Evolutionary conservation across 768 basidiomycete species (phyloP), one percentile per base, ranked within the genome.

Genomic region (Lyophyllum atratum): DNA sequence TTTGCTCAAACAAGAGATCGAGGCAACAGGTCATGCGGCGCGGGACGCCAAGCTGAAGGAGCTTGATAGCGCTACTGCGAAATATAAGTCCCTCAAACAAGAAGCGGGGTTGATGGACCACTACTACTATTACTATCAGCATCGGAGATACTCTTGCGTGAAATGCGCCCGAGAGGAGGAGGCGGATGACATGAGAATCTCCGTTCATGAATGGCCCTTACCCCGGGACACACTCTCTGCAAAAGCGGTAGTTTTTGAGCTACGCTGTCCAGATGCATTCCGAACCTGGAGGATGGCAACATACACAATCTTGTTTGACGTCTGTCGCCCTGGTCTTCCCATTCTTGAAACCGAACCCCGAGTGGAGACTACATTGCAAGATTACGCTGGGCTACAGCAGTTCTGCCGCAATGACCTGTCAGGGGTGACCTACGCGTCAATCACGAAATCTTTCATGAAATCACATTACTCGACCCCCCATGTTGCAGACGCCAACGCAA

Each of bases 151-250:
- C 3, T 45, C 44, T 4, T 77, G 74, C 52, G 3, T n/a, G 2
- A 74, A 66, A 52, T 79, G 78, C 44, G 5, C 9, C 0, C 56
- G 70, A 17, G 24, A 62, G 19, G 21, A 12, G 1, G 5, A 61
- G 45, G 67, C 70, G 0, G 6, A 31, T 0, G 4, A 0, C 0
- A 59, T 79, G 64, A 2, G 4, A 0, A 80, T 83, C 22, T 0
- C 24, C 0, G 59, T 77, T 4, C 68, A 78, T 34, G 82, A 83
- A 51, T 80, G 79, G 80, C 82, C 81, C 0, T 59, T 83, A 37
- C 79, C 82, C 0, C 28, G 49, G 1, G 43, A 60, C 11, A 21
- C 17, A 5, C 12, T 63, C 4, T 26, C 54, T 7, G 70, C 70
- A 0, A 64, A 73, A 49, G 61, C 61, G 0, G 68, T 74, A 15